Base-by-base conservation (phyloP, 352 stramenopile genomes). In the Phytophthora pistaciae region DNA sequence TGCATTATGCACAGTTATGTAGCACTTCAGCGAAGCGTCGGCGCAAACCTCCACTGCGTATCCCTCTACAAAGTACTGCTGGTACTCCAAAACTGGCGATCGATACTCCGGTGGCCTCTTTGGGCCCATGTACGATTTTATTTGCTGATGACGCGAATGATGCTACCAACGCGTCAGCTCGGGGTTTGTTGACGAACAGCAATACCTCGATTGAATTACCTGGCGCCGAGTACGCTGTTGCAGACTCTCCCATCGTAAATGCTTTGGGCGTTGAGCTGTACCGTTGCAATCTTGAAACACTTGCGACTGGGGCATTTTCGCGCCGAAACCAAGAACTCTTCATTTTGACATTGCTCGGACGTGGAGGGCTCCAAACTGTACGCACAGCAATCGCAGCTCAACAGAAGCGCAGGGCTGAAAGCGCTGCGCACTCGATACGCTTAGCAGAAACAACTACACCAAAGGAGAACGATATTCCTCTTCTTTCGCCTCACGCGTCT, bases 1-100 rank as follows among this genome's bases (percentile, higher is more conserved):
- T 82, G 79, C n/a, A 61, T 90, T 38, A 75, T 87, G 6, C 82
- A 87, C 27, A 77, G 86, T 27, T 58, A 55, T 11, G 70, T 88
- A n/a, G 67, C 59, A 21, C 57, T 88, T 18, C 71, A 85, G 50
- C 65, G 33, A 40, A 58, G 29, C 42, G 14, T 10, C 40, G 55
- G 25, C 20, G 40, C 3, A 40, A 63, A 7, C 5, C 27, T 21
- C 1, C 20, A 27, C 46, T 61, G 9, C 55, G 25, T 10, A 13
- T 42, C 29, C 48, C 44, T 18, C 23, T 50, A 2, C 27, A 42
- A 75, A 52, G 67, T 16, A 67, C 58, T 6, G n/a, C 23, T 6
- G 11, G 60, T 46, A 27, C 16, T 60, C 25, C 52, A 31, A 82
- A 72, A 16, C 31, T 89, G 0, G 55, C 72, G 16, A 56, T 87